Percentiles rank a stretch among this genome's conserved stretches.
These are phyloP conservation scores for Fonsecaea pedrosoi DNA, from an alignment of 2,329 filamentous ascomycete species.

Conservation along the genomic window DNA sequence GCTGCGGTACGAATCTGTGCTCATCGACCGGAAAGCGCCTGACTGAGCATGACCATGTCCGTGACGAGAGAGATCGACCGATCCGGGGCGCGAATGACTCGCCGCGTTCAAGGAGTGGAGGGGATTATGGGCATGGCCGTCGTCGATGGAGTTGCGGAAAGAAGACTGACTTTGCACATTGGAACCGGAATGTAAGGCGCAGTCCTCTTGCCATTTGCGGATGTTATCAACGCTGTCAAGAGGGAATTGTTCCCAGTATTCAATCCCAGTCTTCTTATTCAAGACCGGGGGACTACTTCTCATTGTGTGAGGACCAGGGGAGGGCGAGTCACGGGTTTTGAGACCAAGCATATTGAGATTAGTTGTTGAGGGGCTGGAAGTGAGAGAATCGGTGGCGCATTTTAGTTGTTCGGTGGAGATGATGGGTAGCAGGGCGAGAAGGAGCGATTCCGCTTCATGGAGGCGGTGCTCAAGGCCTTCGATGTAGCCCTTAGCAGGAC, in stretches of 20 bases:
- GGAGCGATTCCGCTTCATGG: constrained; percentile 50
- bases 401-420: constrained; percentile 45
- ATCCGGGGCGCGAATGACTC: constrained; percentile 28
- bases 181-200: constrained; percentile 31
- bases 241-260: constrained; percentile 50
- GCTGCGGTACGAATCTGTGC: constrained; percentile 30
- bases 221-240: constrained; percentile 46
- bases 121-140: constrained; percentile 5
- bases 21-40: constrained; percentile 30
- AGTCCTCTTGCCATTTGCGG: constrained; percentile 48
- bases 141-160: constrained; percentile 26
- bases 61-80: constrained; percentile 29
- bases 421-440: constrained; percentile 48
- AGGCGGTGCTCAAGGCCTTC: constrained; percentile 54
- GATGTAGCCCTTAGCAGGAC: constrained; percentile 56
- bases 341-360: constrained; percentile 13
- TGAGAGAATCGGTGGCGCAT: constrained; percentile 36
- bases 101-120: constrained; percentile 15
- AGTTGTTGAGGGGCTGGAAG: constrained; percentile 5
- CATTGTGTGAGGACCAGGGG: constrained; percentile 28
- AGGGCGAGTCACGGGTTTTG: constrained; percentile 34
- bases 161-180: constrained; percentile 15
- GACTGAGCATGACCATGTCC: constrained; percentile 17
- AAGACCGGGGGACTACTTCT: constrained; percentile 35
- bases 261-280: constrained; percentile 44